These are phyloP conservation scores for Anthostomella pinea DNA, from an alignment of 2,329 filamentous ascomycete species.

Conservation along the genomic window DNA sequence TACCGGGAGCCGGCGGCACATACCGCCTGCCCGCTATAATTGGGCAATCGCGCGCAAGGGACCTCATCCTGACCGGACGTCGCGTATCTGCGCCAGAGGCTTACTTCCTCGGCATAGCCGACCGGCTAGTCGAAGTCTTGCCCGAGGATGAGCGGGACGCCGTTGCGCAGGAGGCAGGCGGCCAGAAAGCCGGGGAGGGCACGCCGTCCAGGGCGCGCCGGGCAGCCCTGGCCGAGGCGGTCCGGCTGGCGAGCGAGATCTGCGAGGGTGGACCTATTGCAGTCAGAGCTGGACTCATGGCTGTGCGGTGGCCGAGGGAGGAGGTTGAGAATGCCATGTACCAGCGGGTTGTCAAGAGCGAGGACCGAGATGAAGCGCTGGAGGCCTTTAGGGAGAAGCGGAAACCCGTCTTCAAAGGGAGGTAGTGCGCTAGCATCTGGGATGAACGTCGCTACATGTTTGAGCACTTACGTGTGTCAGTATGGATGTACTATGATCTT, in stretches of 20 bases:
- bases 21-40: conserved; percentile 81
- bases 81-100: conserved; percentile 79
- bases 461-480: no score
- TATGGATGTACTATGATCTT: no score
- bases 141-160: conserved; percentile 50
- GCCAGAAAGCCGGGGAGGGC: conserved; percentile 32
- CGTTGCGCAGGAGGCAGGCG: conserved; percentile 35
- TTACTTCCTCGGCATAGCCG: conserved; percentile 86
- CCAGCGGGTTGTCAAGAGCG: conserved; percentile 74
- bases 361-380: conserved; percentile 86
- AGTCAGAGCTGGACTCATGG: conserved; percentile 73
- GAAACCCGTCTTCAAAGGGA: conserved; percentile 56
- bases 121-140: conserved; percentile 80
- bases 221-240: conserved; percentile 70
- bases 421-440: conserved; percentile 33
- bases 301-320: conserved; percentile 70
- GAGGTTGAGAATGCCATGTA: conserved; percentile 86
- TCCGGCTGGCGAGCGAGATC: conserved; percentile 78
- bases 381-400: conserved; percentile 72
- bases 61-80: conserved; percentile 88
- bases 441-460: no score
- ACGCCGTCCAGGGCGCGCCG: conserved; percentile 59
- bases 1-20: conserved; percentile 91
- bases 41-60: conserved; percentile 76
- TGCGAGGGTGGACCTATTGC: conserved; percentile 88